phyloP scores from a whole-genome alignment of 1,284 basidiomycete genomes.

The Leccinum laetum region DNA sequence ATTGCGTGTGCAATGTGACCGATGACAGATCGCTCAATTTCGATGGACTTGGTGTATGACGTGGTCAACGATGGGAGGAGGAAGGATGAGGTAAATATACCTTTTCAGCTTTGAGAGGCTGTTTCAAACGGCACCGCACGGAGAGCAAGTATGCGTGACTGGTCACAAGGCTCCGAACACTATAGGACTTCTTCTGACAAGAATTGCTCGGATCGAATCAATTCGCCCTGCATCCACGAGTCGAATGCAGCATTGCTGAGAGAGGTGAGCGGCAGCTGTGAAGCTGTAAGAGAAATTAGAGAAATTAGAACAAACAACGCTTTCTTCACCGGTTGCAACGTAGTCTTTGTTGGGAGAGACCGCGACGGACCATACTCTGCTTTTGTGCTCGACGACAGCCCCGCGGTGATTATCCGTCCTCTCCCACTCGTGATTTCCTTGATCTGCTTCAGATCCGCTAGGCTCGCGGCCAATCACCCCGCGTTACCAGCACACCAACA shows the following conservation, averaged over 20 bases:
- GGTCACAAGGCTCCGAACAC: background rate
- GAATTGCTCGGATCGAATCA: background rate
- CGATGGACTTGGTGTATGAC: slow-evolving; percentile 2
- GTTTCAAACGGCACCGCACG: background rate
- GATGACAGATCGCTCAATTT: background rate
- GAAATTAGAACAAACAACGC: background rate
- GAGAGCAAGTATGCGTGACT: background rate
- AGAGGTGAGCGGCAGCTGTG: background rate
- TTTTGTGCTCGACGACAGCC: background rate
- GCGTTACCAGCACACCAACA: background rate
- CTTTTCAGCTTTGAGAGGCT: background rate
- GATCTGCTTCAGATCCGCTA: slow-evolving; percentile 36
- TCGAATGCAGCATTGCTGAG: background rate
- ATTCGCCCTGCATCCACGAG: background rate
- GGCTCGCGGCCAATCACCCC: slow-evolving; percentile 34
- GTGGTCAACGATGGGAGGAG: background rate
- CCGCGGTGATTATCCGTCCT: slow-evolving; percentile 34
- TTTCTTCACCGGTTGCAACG: too few species aligned
- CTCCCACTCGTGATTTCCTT: slow-evolving; percentile 36
- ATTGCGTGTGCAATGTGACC: slow-evolving; percentile 6
- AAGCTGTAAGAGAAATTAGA: background rate
- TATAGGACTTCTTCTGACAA: background rate
- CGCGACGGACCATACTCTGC: too few species aligned
- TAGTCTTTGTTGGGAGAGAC: too few species aligned
- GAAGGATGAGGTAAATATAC: background rate